A percentile compares a stretch with the other conserved stretches of the same genome.
Evolutionary conservation across 192 early-diverging fungal species (phyloP).

Genomic region (Coemansia umbellata): DNA sequence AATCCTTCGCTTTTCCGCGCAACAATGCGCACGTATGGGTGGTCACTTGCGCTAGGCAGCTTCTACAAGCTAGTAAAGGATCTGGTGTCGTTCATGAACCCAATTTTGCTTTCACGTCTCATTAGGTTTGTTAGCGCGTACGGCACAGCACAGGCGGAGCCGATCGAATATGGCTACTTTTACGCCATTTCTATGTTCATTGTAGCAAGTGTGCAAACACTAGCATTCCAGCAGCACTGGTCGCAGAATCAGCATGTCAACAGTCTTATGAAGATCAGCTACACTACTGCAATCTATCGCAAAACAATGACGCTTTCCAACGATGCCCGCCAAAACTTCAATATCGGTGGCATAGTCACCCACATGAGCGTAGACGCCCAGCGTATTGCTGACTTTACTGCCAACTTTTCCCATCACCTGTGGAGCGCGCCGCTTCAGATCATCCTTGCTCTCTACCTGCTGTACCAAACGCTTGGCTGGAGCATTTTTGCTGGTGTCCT

Average conservation of each 20-base stretch:
- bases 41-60: constrained; percentile 67
- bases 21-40: constrained; percentile 63
- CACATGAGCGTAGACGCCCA: constrained; percentile 75
- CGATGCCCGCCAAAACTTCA: constrained; percentile 75
- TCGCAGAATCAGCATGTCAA: constrained; percentile 78
- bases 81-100: constrained; percentile 78
- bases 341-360: constrained; percentile 76
- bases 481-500: constrained; percentile 82
- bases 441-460: constrained; percentile 67
- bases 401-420: constrained; percentile 72
- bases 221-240: constrained; percentile 91
- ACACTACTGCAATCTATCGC: constrained; percentile 85
- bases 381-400: constrained; percentile 62
- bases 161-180: constrained; percentile 70
- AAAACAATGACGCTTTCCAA: constrained; percentile 86
- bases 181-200: constrained; percentile 83
- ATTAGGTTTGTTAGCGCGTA: constrained; percentile 67
- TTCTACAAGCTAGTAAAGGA: constrained; percentile 83
- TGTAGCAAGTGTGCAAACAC: constrained; percentile 75
- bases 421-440: constrained; percentile 88
- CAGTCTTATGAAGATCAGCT: constrained; percentile 72
- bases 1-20: constrained; percentile 71
- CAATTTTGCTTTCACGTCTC: constrained; percentile 72
- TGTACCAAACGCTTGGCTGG: constrained; percentile 80
- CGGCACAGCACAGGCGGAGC: constrained; percentile 53